These are phyloP conservation scores for Phialemonium atrogriseum DNA, from an alignment of 2,329 filamentous ascomycete genomes.

Conservation along the genomic window DNA sequence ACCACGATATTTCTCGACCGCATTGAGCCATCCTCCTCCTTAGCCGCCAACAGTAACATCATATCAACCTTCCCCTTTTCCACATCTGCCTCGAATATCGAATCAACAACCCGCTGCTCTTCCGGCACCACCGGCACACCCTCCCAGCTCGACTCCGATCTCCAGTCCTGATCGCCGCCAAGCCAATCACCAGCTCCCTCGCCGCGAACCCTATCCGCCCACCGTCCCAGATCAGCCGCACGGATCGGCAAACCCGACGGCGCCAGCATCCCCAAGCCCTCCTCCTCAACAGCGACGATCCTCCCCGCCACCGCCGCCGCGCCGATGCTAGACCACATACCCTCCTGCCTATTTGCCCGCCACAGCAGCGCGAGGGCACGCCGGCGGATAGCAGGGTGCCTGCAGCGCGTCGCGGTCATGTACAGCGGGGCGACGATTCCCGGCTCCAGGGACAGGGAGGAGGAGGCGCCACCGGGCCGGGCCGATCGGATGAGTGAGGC, in stretches of 20 bases:
- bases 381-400: conserved; percentile 20
- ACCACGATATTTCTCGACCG: no score
- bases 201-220: not conserved
- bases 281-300: conserved; percentile 11
- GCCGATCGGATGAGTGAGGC: conserved; percentile 4
- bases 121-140: not conserved
- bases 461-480: conserved; percentile 4
- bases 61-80: not conserved
- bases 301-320: conserved; percentile 17
- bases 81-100: not conserved
- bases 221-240: no score
- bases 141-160: conserved; percentile 2
- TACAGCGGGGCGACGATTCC: conserved; percentile 22
- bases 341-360: conserved; percentile 20
- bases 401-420: conserved; percentile 17
- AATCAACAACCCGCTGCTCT: not conserved
- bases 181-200: conserved; percentile 1
- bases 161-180: not conserved
- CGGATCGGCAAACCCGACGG: no score
- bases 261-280: conserved; percentile 5
- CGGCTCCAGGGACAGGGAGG: conserved; percentile 21
- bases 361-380: conserved; percentile 16
- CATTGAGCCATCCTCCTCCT: no score
- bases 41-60: not conserved
- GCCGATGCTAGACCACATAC: conserved; percentile 22